A percentile compares a stretch with the other conserved stretches of the same genome.
Evolutionary conservation across 768 basidiomycete genomes (phyloP).

Genomic region (Tulasnella sp.): DNA sequence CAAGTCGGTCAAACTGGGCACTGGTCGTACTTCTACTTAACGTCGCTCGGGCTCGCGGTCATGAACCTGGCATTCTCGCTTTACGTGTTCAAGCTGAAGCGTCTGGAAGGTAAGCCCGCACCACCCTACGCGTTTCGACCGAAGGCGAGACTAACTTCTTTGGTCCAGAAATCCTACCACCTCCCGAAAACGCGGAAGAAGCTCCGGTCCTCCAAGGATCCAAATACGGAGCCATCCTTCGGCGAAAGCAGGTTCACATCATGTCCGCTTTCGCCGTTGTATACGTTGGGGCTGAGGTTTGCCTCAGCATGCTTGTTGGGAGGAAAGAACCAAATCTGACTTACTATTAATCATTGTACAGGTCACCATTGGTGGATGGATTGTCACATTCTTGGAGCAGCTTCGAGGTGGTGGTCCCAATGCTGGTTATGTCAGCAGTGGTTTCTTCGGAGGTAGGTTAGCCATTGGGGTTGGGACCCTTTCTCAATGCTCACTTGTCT

Average conservation of each 20-base stretch:
- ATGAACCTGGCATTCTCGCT: slow-evolving; percentile 57
- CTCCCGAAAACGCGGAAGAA: slow-evolving; percentile 14
- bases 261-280: slow-evolving; percentile 66
- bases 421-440: slow-evolving; percentile 38
- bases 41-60: slow-evolving; percentile 66
- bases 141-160: not conserved
- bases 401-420: slow-evolving; percentile 35
- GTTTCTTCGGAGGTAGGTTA: slow-evolving; percentile 48
- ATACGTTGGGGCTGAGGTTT: slow-evolving; percentile 71
- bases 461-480: not conserved
- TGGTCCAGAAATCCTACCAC: not conserved
- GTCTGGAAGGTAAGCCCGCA: slow-evolving; percentile 17
- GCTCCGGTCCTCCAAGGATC: not conserved
- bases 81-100: slow-evolving; percentile 56
- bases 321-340: too few relatives aligned
- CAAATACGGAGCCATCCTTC: slow-evolving; percentile 52
- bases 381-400: slow-evolving; percentile 35
- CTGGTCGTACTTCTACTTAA: slow-evolving; percentile 82
- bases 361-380: slow-evolving; percentile 41
- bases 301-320: not conserved
- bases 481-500: not conserved
- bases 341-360: not conserved
- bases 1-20: slow-evolving; percentile 66
- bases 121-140: not conserved
- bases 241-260: slow-evolving; percentile 58